These are phyloP conservation scores for Boechera divaricarpa DNA, from an alignment of 345 rosid species.

Conservation along the genomic window DNA sequence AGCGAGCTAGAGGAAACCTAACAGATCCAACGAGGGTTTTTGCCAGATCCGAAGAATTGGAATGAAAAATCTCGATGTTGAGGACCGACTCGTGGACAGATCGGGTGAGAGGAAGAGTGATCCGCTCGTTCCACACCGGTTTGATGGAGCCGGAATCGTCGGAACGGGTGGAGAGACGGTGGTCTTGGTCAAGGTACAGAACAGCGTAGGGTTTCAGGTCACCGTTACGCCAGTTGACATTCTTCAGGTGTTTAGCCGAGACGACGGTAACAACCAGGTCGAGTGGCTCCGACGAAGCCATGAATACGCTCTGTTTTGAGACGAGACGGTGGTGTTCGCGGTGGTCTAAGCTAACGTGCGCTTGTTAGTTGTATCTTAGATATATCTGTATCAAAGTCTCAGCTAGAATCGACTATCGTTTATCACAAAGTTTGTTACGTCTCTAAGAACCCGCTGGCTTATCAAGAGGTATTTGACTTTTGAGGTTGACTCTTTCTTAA, in stretches of 20 bases:
- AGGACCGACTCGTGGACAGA: constrained; percentile 56
- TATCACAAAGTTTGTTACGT: background rate
- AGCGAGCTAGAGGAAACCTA: constrained; percentile 54
- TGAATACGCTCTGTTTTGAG: constrained; percentile 37
- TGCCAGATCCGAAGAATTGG: constrained; percentile 53
- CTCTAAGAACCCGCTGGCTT: constrained; percentile 2
- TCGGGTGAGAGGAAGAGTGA: constrained; percentile 53
- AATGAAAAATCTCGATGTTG: constrained; percentile 59
- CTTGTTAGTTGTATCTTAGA: constrained; percentile 19
- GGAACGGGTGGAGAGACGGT: constrained; percentile 56
- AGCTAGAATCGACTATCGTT: background rate
- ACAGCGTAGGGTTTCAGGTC: constrained; percentile 61
- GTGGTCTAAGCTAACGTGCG: constrained; percentile 46
- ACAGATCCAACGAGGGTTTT: constrained; percentile 68
- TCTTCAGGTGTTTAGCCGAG: constrained; percentile 66
- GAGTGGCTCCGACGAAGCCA: constrained; percentile 50
- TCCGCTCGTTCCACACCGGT: constrained; percentile 67
- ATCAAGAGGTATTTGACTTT: constrained; percentile 9
- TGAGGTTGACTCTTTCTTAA: background rate
- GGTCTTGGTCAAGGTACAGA: constrained; percentile 54
- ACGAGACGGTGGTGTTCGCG: constrained; percentile 33
- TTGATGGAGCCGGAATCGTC: constrained; percentile 47
- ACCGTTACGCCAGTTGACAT: constrained; percentile 75
- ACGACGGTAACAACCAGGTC: constrained; percentile 53
- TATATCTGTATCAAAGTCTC: constrained; percentile 4